Evolutionary conservation across 345 rosid genomes (phyloP), one percentile per base, ranked within the genome.

Genomic region (Turnera subulata): DNA sequence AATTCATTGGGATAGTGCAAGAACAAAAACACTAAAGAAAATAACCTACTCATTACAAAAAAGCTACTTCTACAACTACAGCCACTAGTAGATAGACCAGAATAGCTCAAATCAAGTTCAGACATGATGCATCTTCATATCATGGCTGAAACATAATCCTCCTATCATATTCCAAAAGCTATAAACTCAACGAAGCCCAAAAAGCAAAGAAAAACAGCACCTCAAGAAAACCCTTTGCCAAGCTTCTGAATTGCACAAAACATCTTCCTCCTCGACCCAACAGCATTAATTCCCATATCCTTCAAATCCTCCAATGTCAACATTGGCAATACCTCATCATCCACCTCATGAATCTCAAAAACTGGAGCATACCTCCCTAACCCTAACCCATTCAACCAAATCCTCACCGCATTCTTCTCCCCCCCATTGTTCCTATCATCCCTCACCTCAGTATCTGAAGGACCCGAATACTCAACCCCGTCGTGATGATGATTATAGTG

Each of bases 301-400:
- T 88, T 88, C 67, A 88, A 82, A 79, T 88, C 96, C 71, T 85
- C 96, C 77, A 88, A 50, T 18, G 96, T 84, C 62, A 88, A 73
- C 84, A 82, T 79, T 16, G 92, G 92, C 78, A 88, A 69, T 2
- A 88, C 85, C 55, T 84, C 84, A 67, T 88, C 92, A 70, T 88
- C 96, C 59, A 88, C 96, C 65, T 88, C 96, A 71, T 88, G 92
- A 62, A 88, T 78, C 70, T 88, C 89, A n/a, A 84, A 88, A 68
- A 84, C 82, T 0, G 92, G 83, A 12, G 89, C 85, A 46, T 88
- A 88, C 32, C 88, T 72, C 54, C 88, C 88, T 64, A 88, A 78
- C 32, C 96, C 92, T 56, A 88, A 67, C 61, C 76, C 74, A 66
- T 80, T 75, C 48, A 83, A 65, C 92, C 88, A 85, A 64, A 77